phyloP scores from a whole-genome alignment of 1,139 yeast species.

The Hyphopichia khmerensis region DNA sequence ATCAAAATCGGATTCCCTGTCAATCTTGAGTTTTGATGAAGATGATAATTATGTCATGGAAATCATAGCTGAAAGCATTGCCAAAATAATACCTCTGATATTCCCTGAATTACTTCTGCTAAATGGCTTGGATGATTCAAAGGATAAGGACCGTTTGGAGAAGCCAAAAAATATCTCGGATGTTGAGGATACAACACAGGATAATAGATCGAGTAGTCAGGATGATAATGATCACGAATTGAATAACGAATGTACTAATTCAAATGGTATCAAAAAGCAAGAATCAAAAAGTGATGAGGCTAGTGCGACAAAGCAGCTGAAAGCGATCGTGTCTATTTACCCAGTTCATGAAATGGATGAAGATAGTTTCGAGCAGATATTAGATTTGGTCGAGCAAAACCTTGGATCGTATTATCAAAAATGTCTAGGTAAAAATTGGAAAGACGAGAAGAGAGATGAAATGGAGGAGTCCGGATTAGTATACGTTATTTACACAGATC shows the following conservation, averaged over 20 bases:
- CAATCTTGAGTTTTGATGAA: conserved; percentile 16
- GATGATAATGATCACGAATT: too few species aligned
- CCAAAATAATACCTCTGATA: conserved; percentile 9
- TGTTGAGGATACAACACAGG: too few species aligned
- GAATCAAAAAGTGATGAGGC: too few species aligned
- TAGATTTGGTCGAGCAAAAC: conserved; percentile 28
- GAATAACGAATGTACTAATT: too few species aligned
- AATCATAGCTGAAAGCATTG: conserved; percentile 14
- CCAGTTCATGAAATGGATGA: conserved; percentile 12
- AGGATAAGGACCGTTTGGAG: too few species aligned
- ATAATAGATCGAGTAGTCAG: too few species aligned
- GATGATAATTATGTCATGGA: conserved; percentile 18
- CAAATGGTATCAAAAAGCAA: too few species aligned
- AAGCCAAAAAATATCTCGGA: too few species aligned
- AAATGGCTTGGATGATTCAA: too few species aligned
- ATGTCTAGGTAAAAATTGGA: conserved; percentile 45
- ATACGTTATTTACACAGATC: conserved; percentile 28
- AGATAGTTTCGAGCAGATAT: conserved; percentile 14
- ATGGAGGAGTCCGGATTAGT: conserved; percentile 46
- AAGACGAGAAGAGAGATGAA: conserved; percentile 40
- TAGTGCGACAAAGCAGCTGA: not conserved
- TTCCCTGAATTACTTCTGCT: conserved; percentile 12
- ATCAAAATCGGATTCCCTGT: not conserved
- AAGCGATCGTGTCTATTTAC: not conserved
- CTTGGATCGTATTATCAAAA: conserved; percentile 28